A percentile compares a stretch with the other conserved stretches of the same genome.
Evolutionary conservation across 2,329 filamentous ascomycete species (phyloP).

Genomic region (Colletotrichum neosansevieriae): DNA sequence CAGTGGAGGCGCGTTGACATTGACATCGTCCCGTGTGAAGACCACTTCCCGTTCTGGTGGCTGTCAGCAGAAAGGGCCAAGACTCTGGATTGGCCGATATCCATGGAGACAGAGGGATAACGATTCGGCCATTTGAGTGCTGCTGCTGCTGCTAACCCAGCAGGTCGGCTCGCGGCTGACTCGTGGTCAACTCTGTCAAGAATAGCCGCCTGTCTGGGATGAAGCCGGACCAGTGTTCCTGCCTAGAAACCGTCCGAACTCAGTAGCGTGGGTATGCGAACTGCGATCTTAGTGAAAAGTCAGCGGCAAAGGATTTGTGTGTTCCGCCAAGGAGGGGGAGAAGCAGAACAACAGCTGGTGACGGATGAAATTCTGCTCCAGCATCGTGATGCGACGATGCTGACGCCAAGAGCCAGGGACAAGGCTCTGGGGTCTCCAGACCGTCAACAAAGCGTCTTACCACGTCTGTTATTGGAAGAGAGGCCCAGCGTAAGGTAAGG

Average conservation of each 20-base stretch:
- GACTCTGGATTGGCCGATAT: conserved; percentile 13
- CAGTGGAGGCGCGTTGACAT: neutral
- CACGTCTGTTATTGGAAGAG: neutral
- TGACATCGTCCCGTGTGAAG: conserved; percentile 1
- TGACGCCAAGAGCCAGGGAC: conserved; percentile 19
- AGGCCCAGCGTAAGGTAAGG: neutral
- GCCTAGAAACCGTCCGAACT: conserved; percentile 26
- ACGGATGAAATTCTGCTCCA: neutral
- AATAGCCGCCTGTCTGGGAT: conserved; percentile 21
- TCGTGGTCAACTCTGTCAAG: conserved; percentile 15
- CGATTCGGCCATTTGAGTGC: neutral
- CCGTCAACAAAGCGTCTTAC: neutral
- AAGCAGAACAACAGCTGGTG: neutral
- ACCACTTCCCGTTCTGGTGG: neutral
- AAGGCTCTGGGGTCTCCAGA: conserved; percentile 20
- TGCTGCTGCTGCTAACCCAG: neutral
- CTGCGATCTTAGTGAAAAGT: neutral
- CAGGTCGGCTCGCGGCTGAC: conserved; percentile 17
- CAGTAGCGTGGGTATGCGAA: neutral
- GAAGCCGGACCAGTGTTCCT: neutral
- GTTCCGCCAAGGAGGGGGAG: neutral
- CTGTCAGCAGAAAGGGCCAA: conserved; percentile 15
- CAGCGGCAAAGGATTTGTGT: neutral
- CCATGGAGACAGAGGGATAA: neutral
- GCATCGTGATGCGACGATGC: neutral